phyloP scores from a whole-genome alignment of 2,329 filamentous ascomycete genomes.

The Trichoderma oligosporum region DNA sequence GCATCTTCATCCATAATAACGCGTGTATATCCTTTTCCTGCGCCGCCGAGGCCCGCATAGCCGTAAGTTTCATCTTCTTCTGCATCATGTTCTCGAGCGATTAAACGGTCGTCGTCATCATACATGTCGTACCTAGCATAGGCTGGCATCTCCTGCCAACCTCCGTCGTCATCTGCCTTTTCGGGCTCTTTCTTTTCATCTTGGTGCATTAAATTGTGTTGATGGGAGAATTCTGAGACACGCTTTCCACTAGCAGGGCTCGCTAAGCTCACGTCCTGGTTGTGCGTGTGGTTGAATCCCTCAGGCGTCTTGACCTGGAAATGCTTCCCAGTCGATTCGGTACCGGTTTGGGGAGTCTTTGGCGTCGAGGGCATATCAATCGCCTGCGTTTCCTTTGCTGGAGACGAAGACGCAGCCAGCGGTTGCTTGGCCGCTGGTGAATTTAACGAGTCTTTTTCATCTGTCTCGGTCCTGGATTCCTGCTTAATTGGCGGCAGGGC shows the following conservation, averaged over 20 bases:
- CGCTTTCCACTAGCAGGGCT: conserved; percentile 32
- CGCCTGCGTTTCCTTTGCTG: background rate
- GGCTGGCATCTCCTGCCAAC: conserved; percentile 92
- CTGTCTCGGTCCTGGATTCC: conserved; percentile 15
- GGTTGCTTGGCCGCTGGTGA: conserved; percentile 16
- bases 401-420: background rate
- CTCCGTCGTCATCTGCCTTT: conserved; percentile 57
- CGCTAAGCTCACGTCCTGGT: conserved; percentile 38
- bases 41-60: conserved; percentile 77
- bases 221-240: conserved; percentile 61
- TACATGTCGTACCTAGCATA: conserved; percentile 93
- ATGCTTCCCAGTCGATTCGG: background rate
- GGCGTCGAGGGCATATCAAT: background rate
- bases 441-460: conserved; percentile 8
- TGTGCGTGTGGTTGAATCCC: conserved; percentile 27
- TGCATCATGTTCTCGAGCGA: conserved; percentile 76
- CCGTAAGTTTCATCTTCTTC: conserved; percentile 62
- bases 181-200: conserved; percentile 51
- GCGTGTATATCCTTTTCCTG: conserved; percentile 90
- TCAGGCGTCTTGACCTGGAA: background rate
- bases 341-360: background rate
- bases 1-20: conserved; percentile 95
- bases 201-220: conserved; percentile 36
- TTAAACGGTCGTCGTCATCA: conserved; percentile 83
- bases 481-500: background rate